These are phyloP conservation scores for Zygosaccharomyces pseudorouxii DNA, from an alignment of 805 yeast species.

Conservation along the genomic window DNA sequence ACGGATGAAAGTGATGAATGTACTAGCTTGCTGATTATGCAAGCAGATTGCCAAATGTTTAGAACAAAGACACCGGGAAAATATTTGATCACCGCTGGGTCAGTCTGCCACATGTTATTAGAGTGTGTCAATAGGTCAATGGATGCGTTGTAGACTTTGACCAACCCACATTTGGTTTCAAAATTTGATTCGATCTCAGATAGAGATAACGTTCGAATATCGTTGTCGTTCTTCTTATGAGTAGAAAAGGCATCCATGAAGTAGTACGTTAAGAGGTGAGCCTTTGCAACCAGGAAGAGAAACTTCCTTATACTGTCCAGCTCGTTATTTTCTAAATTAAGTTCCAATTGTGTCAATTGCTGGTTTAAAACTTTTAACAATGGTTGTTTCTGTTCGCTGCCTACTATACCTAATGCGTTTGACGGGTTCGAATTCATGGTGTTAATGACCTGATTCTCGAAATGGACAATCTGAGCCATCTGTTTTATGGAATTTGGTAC, in stretches of 20 bases:
- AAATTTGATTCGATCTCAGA: conserved; percentile 35
- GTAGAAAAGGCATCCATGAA: conserved; percentile 50
- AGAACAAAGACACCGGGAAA: conserved; percentile 80
- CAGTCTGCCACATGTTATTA: conserved; percentile 51
- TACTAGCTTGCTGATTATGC: conserved; percentile 70
- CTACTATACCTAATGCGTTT: conserved; percentile 62
- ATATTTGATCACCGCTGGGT: conserved; percentile 62
- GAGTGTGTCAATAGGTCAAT: conserved; percentile 66
- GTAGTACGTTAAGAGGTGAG: conserved; percentile 78
- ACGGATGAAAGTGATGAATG: conserved; percentile 68
- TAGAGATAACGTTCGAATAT: conserved; percentile 11
- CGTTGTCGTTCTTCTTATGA: conserved; percentile 6
- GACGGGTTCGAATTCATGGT: conserved; percentile 67
- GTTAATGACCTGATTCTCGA: conserved; percentile 79
- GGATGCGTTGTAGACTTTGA: conserved; percentile 76
- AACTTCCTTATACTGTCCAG: conserved; percentile 68
- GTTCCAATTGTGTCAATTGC: conserved; percentile 73
- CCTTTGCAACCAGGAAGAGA: conserved; percentile 64
- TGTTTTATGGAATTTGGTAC: conserved; percentile 61
- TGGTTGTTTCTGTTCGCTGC: conserved; percentile 68
- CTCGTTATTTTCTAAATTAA: conserved; percentile 40
- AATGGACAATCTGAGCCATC: conserved; percentile 77
- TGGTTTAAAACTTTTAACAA: conserved; percentile 62
- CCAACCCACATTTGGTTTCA: conserved; percentile 68
- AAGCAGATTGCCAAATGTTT: conserved; percentile 88